Conservation (phyloP, 768 basidiomycete species). For the Russula vinacea region DNA sequence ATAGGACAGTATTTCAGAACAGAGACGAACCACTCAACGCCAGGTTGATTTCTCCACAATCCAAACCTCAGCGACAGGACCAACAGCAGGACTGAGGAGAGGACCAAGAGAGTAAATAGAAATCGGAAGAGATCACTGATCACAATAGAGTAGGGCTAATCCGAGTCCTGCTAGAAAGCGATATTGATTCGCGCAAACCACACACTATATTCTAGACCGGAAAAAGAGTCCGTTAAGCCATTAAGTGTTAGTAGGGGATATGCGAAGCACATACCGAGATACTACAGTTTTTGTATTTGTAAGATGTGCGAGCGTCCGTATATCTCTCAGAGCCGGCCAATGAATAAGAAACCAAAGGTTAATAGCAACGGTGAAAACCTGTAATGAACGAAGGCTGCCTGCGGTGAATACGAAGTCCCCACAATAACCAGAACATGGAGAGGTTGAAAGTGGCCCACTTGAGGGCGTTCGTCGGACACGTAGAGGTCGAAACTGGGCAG, state of each 20-base stretch:
- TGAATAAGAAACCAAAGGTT: constrained; percentile 52
- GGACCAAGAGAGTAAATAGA: constrained; percentile 53
- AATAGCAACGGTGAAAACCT: no score
- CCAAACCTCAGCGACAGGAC: constrained; percentile 65
- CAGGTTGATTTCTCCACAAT: constrained; percentile 62
- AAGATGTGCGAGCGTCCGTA: constrained; percentile 63
- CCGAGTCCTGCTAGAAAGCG: constrained; percentile 69
- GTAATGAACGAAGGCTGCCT: no score
- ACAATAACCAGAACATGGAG: no score
- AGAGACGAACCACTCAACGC: constrained; percentile 59
- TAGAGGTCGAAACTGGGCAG: no score
- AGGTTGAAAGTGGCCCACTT: no score
- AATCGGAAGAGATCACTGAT: constrained; percentile 56
- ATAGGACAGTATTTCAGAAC: no score
- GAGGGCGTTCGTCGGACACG: no score
- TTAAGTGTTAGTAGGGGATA: not conserved
- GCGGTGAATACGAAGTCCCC: no score
- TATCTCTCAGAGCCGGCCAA: constrained; percentile 68
- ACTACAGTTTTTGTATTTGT: constrained; percentile 66
- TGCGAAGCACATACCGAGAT: constrained; percentile 45
- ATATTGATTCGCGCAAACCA: constrained; percentile 58
- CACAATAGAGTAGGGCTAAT: constrained; percentile 53
- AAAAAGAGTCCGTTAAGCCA: not conserved
- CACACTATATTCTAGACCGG: constrained; percentile 55
- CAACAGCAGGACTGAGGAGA: constrained; percentile 53